A percentile compares a stretch with the other conserved stretches of the same genome.
Evolutionary conservation across 176 grass and related monocot genomes (phyloP).

Genomic region (Tuctoria greenei): DNA sequence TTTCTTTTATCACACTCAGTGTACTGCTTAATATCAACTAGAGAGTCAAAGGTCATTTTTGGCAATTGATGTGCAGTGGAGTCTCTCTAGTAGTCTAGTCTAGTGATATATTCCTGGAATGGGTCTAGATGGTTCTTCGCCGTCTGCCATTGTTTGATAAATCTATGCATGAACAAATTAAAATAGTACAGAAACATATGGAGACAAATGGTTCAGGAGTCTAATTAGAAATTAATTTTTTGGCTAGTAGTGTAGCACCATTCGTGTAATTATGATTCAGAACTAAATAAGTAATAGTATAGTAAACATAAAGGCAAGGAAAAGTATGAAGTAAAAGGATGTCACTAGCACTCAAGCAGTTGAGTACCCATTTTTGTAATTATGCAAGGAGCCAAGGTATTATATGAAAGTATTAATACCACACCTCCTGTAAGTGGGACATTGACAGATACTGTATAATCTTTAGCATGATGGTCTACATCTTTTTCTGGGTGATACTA

Average conservation of each 20-base stretch:
- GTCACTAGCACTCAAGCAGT: neutral
- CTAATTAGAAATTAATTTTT: neutral
- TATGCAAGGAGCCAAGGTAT: neutral
- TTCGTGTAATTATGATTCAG: neutral
- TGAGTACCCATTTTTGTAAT: neutral
- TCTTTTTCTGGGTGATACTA: neutral
- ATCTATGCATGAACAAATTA: slow-evolving; percentile 1
- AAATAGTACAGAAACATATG: neutral
- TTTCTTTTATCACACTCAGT: slow-evolving; percentile 2
- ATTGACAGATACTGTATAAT: neutral
- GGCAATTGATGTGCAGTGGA: neutral
- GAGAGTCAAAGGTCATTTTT: neutral
- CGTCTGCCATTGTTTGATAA: neutral
- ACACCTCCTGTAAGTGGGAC: neutral
- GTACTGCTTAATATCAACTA: neutral
- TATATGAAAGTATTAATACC: slow-evolving; percentile 1
- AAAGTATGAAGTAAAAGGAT: slow-evolving; percentile 11
- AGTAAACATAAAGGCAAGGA: neutral
- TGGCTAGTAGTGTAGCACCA: neutral
- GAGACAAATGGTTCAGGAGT: neutral
- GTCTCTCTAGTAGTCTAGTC: slow-evolving; percentile 13
- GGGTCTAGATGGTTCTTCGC: neutral
- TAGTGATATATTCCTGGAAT: neutral
- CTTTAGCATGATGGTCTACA: neutral
- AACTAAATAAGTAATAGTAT: neutral